Conservation (phyloP, 2,329 filamentous ascomycete species). For the Monilinia vaccinii-corymbosi region DNA sequence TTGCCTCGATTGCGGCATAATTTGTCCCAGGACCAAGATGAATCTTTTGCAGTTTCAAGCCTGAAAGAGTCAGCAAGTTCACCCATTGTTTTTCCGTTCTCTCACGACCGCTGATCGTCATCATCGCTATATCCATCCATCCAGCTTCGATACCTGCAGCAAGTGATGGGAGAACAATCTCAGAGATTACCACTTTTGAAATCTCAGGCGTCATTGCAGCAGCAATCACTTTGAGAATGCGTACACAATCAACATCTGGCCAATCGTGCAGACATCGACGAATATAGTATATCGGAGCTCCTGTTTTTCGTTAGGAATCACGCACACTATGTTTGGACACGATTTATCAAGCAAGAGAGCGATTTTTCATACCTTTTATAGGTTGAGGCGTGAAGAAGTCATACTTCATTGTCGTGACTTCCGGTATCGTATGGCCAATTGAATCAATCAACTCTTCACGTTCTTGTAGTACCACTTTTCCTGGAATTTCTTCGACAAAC, state of each 20-base stretch:
- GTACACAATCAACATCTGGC: conserved; percentile 26
- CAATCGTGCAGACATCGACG: conserved; percentile 34
- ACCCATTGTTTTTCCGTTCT: conserved; percentile 23
- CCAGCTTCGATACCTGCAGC: conserved; percentile 29
- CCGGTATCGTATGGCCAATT: conserved; percentile 18
- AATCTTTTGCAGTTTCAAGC: conserved; percentile 1
- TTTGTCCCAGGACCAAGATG: conserved; percentile 4
- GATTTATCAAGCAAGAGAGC: neutral
- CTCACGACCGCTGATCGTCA: conserved; percentile 30
- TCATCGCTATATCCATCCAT: conserved; percentile 33
- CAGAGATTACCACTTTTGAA: conserved; percentile 33
- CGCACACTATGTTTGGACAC: neutral
- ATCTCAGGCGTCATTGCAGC: neutral
- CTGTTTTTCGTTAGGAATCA: neutral
- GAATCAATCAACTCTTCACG: conserved; percentile 26
- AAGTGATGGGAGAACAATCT: conserved; percentile 34
- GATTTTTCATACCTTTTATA: conserved; percentile 16
- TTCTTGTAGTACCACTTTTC: conserved; percentile 35
- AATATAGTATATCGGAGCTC: conserved; percentile 31
- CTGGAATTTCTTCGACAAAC: conserved; percentile 28
- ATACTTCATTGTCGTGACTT: conserved; percentile 26
- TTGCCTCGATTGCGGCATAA: conserved; percentile 7
- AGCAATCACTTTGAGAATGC: conserved; percentile 9
- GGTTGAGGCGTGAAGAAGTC: conserved; percentile 28
- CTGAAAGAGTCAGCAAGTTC: neutral